Evolutionary conservation across 805 yeast genomes (phyloP).

Genomic region (Priceomyces haplophilus): DNA sequence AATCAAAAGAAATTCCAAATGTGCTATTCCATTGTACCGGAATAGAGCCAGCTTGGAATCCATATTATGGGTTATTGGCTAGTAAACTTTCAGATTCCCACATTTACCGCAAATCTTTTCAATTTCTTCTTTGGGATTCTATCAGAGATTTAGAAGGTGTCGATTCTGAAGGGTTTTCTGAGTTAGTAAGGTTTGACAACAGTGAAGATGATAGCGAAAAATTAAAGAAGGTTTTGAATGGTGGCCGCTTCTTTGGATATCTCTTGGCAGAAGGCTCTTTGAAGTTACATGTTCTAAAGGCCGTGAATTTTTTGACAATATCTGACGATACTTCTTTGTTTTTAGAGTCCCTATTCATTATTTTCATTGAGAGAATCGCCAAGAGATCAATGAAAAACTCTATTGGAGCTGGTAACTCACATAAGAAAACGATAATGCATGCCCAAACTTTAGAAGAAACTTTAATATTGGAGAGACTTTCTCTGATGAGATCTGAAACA

Average conservation of each 20-base stretch:
- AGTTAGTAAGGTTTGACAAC: conserved; percentile 35
- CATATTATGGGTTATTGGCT: conserved; percentile 82
- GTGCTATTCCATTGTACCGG: conserved; percentile 84
- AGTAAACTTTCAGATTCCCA: conserved; percentile 73
- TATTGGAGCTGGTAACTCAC: conserved; percentile 26
- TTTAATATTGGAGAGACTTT: conserved; percentile 38
- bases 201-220: conserved; percentile 53
- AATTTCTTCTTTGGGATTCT: conserved; percentile 86
- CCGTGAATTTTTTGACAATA: conserved; percentile 69
- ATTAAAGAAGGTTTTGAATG: conserved; percentile 59
- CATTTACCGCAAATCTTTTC: conserved; percentile 75
- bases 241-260: conserved; percentile 79
- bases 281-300: conserved; percentile 69
- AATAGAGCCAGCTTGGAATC: conserved; percentile 80
- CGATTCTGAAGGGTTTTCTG: conserved; percentile 43
- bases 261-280: conserved; percentile 71
- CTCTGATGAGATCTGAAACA: conserved; percentile 57
- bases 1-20: conserved; percentile 82
- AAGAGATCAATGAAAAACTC: conserved; percentile 54
- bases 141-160: conserved; percentile 61
- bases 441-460: conserved; percentile 36
- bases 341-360: conserved; percentile 68
- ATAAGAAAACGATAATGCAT: conserved; percentile 35
- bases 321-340: conserved; percentile 64
- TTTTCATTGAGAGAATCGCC: conserved; percentile 62